These are phyloP conservation scores for Solanum tacnaense DNA, from an alignment of 257 asterid species.

Conservation along the genomic window DNA sequence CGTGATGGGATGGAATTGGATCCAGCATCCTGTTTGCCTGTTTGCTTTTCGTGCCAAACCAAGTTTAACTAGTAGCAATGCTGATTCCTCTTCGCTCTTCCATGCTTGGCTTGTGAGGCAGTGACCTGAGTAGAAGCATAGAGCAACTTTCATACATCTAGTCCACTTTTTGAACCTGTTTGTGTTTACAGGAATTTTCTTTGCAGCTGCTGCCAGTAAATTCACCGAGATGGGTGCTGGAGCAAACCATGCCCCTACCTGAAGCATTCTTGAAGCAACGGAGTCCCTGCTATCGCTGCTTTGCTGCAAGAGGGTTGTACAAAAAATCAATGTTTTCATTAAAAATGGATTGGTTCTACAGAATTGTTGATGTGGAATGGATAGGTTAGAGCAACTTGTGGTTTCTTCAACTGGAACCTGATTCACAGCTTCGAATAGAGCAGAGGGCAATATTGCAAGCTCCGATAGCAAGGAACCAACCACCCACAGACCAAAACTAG, in stretches of 20 bases:
- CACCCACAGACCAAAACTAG: slow-evolving; percentile 58
- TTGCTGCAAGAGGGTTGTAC: slow-evolving; percentile 35
- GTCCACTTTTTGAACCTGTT: slow-evolving; percentile 48
- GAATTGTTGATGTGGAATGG: slow-evolving; percentile 41
- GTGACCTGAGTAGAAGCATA: slow-evolving; percentile 35
- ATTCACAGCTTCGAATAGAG: slow-evolving; percentile 53
- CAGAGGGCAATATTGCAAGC: slow-evolving; percentile 49
- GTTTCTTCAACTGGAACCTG: slow-evolving; percentile 36
- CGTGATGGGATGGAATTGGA: slow-evolving; percentile 70
- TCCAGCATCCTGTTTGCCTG: slow-evolving; percentile 54
- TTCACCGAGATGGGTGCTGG: slow-evolving; percentile 53
- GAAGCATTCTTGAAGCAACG: slow-evolving; percentile 58
- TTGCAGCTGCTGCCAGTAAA: slow-evolving; percentile 59
- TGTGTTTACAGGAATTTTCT: slow-evolving; percentile 29
- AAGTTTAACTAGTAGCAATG: slow-evolving; percentile 43
- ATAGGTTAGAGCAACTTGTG: slow-evolving; percentile 13
- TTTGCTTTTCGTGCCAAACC: slow-evolving; percentile 62
- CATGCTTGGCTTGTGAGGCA: slow-evolving; percentile 42
- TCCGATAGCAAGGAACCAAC: slow-evolving; percentile 65
- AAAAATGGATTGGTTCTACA: slow-evolving; percentile 47
- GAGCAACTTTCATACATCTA: slow-evolving; percentile 29
- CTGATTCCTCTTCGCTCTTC: slow-evolving; percentile 70
- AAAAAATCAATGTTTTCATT: slow-evolving; percentile 41
- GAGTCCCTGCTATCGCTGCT: slow-evolving; percentile 24
- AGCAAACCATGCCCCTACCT: slow-evolving; percentile 77